phyloP scores from a whole-genome alignment of 495 filamentous ascomycete species.

The Polyplosphaeria fusca region DNA sequence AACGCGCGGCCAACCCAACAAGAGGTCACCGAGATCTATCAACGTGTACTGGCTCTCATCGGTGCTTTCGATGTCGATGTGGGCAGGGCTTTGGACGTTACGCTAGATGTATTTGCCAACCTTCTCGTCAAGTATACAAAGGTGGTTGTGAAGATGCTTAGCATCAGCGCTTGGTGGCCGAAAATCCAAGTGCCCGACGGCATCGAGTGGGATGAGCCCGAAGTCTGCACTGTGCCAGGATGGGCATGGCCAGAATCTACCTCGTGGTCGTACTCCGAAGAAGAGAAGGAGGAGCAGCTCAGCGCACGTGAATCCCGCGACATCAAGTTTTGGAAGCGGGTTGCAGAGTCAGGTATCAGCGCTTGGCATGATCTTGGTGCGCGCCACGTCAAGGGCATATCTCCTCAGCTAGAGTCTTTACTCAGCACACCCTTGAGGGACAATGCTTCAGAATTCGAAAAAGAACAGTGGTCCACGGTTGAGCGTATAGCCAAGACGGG shows the following conservation, averaged over 20 bases:
- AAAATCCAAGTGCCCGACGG: conserved; percentile 49
- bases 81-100: conserved; percentile 88
- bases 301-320: conserved; percentile 61
- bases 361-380: conserved; percentile 75
- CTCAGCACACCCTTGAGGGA: not conserved
- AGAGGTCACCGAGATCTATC: conserved; percentile 64
- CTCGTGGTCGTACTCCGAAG: conserved; percentile 55
- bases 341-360: conserved; percentile 67
- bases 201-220: conserved; percentile 41
- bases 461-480: conserved; percentile 46
- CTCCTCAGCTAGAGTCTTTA: not conserved
- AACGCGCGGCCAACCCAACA: conserved; percentile 60
- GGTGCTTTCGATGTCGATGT: conserved; percentile 93
- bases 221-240: conserved; percentile 54
- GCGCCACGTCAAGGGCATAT: conserved; percentile 32
- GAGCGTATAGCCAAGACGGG: conserved; percentile 76
- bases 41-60: conserved; percentile 84
- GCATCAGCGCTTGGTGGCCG: conserved; percentile 97
- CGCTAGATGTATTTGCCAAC: conserved; percentile 81
- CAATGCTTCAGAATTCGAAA: conserved; percentile 27
- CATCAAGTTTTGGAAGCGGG: conserved; percentile 73
- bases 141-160: conserved; percentile 89
- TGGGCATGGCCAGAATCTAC: conserved; percentile 77
- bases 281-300: conserved; percentile 57
- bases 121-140: conserved; percentile 78